Evolutionary conservation across 2,329 filamentous ascomycete species (phyloP), one percentile per base, ranked within the genome.

Genomic region (Shiraia bambusicola): DNA sequence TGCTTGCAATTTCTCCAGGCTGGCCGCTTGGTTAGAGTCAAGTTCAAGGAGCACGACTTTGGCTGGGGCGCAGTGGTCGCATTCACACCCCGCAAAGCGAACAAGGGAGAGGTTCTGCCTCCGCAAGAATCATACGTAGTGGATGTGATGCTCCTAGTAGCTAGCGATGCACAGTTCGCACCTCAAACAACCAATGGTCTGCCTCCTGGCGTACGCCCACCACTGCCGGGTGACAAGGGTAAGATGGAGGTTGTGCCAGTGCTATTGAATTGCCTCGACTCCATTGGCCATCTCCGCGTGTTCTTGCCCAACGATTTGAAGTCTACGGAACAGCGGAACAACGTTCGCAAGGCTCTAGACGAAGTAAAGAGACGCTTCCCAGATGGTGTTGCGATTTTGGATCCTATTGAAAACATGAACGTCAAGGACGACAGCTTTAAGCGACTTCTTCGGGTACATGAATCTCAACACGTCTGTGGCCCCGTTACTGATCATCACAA

Each of bases 321-420:
- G 52, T 76, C 79, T 2, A 69, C 77, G 3, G 77, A 86, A n/a
- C 81, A 89, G 34, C 81, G 84, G 42, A 87, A 87, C 52, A 79
- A 77, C 1, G 76, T 86, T 24, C 77, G 80, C 40, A 87, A 85
- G 61, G 70, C 79, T 3, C 70, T 97, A 19, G 79, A 82, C 29
- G 92, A 97, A 68, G 84, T 95, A 12, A 81, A 87, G 69, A 83
- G 83, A 54, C 84, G 93, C 17, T 97, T 98, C 72, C 90, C 91
- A 1, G 93, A 98, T 62, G 93, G 93, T 3, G 75, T 98, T 42
- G 86, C 93, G 3, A 77, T 91, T 6, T 73, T 98, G 13, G 93
- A 98, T 60, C 93, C 93, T 0, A 85, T 98, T 28, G 91, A 97
- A 68, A 91, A 96, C 63, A 97, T 98, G 93, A 81, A 83, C 19